phyloP scores from a whole-genome alignment of 2,329 filamentous ascomycete genomes.

The Aspergillus glaucus region DNA sequence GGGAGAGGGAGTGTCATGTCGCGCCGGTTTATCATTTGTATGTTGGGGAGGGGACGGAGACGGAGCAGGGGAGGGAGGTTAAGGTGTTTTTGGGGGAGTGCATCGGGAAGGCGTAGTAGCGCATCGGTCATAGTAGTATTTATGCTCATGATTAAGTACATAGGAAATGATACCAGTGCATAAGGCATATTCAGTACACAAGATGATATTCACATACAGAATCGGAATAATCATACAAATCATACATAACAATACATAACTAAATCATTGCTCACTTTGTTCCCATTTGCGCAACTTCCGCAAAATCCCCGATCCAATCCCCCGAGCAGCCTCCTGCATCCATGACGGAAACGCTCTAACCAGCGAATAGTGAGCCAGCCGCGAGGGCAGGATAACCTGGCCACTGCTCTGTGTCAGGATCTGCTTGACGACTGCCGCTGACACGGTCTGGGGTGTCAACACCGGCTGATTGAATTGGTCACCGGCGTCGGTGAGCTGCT shows the following conservation, averaged over 20 bases:
- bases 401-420: conserved; percentile 46
- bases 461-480: conserved; percentile 27
- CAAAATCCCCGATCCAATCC: conserved; percentile 19
- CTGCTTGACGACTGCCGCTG: conserved; percentile 45
- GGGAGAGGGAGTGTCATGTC: conserved; percentile 35
- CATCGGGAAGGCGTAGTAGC: conserved; percentile 2
- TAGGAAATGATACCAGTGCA: not conserved
- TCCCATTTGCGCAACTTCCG: conserved; percentile 14
- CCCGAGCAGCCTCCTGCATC: conserved; percentile 39
- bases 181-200: not conserved
- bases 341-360: conserved; percentile 37
- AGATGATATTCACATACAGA: not conserved
- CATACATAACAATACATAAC: too few relatives aligned
- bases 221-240: not conserved
- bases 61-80: conserved; percentile 35
- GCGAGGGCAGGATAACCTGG: conserved; percentile 43
- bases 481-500: conserved; percentile 28
- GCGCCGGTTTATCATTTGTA: conserved; percentile 37
- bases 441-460: conserved; percentile 36
- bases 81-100: conserved; percentile 28
- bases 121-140: too few relatives aligned
- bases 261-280: not conserved
- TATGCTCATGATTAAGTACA: too few relatives aligned
- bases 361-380: conserved; percentile 18
- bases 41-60: conserved; percentile 29